These are phyloP conservation scores for Scutellaria baicalensis DNA, from an alignment of 257 asterid species.

Conservation along the genomic window DNA sequence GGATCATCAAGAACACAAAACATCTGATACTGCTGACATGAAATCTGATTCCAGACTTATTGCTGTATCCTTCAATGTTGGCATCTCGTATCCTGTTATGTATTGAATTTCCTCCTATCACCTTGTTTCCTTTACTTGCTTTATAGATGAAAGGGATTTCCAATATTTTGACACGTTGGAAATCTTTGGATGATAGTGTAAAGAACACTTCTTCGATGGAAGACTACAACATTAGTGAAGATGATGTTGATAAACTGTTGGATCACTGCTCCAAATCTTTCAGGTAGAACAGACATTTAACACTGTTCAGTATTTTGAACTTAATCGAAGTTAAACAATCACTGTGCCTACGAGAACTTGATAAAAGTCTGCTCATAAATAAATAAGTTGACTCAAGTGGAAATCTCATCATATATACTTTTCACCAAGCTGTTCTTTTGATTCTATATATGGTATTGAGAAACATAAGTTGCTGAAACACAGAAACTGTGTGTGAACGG, in stretches of 20 bases:
- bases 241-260: conserved; percentile 55
- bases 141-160: conserved; percentile 50
- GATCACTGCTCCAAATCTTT: conserved; percentile 28
- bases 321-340: too few relatives aligned
- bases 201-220: conserved; percentile 20
- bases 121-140: conserved; percentile 35
- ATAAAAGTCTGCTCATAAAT: neutral
- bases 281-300: conserved; percentile 1
- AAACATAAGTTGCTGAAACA: neutral
- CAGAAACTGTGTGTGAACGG: too few relatives aligned
- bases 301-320: too few relatives aligned
- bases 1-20: conserved; percentile 27
- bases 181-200: conserved; percentile 29
- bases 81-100: neutral
- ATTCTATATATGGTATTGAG: neutral
- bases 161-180: conserved; percentile 53
- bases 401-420: too few relatives aligned
- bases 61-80: conserved; percentile 57
- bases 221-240: conserved; percentile 38
- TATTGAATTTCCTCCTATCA: neutral
- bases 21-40: conserved; percentile 15
- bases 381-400: neutral
- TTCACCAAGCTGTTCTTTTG: too few relatives aligned
- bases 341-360: neutral
- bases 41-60: conserved; percentile 28